Percentiles rank a stretch among this genome's conserved stretches.
These are phyloP conservation scores for Ophiognomonia clavigignenti-juglandacearum DNA, from an alignment of 2,329 filamentous ascomycete genomes.

Conservation along the genomic window DNA sequence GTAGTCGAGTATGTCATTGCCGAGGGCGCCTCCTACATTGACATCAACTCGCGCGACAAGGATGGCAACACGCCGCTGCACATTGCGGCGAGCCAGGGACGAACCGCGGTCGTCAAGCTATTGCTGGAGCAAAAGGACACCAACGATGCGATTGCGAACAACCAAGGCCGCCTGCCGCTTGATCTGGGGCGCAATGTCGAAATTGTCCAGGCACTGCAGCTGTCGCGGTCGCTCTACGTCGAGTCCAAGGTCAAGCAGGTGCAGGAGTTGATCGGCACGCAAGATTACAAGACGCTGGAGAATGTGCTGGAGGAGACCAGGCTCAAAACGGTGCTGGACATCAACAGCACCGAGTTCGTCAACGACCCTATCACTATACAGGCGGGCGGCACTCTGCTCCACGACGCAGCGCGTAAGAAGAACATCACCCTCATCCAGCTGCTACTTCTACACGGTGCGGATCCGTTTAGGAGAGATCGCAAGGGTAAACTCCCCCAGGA, in stretches of 20 bases:
- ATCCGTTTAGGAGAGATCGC: conserved; percentile 90
- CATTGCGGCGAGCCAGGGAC: conserved; percentile 77
- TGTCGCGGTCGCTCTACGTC: conserved; percentile 83
- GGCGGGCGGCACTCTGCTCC: conserved; percentile 83
- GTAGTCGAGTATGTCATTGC: conserved; percentile 95
- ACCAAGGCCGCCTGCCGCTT: conserved; percentile 76
- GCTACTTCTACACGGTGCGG: conserved; percentile 86
- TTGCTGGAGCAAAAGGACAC: conserved; percentile 77
- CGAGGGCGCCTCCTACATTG: conserved; percentile 60
- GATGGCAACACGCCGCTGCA: conserved; percentile 95
- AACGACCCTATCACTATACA: conserved; percentile 74
- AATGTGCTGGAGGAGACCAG: conserved; percentile 78
- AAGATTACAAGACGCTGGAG: conserved; percentile 74
- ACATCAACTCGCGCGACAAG: conserved; percentile 85
- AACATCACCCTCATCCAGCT: conserved; percentile 86
- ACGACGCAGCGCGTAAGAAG: conserved; percentile 85
- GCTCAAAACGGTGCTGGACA: conserved; percentile 81
- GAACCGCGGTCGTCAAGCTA: conserved; percentile 74
- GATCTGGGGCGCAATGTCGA: conserved; percentile 89
- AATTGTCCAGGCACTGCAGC: conserved; percentile 91
- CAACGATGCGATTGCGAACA: conserved; percentile 84
- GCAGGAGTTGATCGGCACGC: conserved; percentile 67
- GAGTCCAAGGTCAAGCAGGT: conserved; percentile 82
- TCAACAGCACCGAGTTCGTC: conserved; percentile 85
- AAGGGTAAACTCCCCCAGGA: conserved; percentile 95